Percentiles rank a stretch among this genome's conserved stretches.
Evolutionary conservation across 108 stramenopile genomes (phyloP).

Genomic region (Epithemia pelagica): DNA sequence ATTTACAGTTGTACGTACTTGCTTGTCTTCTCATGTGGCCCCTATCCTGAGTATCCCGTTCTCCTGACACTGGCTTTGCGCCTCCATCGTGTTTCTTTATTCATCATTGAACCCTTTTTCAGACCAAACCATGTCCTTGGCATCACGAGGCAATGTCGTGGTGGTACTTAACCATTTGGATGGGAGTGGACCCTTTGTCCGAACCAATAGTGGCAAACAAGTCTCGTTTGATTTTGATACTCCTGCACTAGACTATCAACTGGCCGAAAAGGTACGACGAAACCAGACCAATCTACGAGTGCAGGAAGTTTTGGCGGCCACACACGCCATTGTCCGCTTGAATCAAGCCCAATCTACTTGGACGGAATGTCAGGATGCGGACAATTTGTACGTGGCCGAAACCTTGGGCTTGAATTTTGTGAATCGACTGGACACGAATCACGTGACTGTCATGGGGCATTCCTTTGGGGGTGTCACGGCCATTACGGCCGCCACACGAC

Average conservation of each 20-base stretch:
- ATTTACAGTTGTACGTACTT: constrained; percentile 29
- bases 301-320: constrained; percentile 34
- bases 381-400: constrained; percentile 6
- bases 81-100: too few species aligned
- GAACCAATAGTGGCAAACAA: constrained; percentile 22
- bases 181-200: constrained; percentile 29
- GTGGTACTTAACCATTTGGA: constrained; percentile 44
- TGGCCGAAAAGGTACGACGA: constrained; percentile 12
- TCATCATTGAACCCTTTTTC: constrained; percentile 4
- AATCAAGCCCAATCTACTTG: constrained; percentile 20
- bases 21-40: too few species aligned
- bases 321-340: constrained; percentile 17
- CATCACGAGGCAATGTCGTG: constrained; percentile 41
- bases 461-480: constrained; percentile 56
- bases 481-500: constrained; percentile 30
- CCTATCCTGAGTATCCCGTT: too few species aligned
- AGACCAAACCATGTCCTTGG: constrained; percentile 41
- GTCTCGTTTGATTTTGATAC: constrained; percentile 14
- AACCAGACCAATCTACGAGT: constrained; percentile 33
- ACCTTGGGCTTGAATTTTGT: constrained; percentile 28
- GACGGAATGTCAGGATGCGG: neutral
- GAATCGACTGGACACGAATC: constrained; percentile 22
- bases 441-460: constrained; percentile 54
- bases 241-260: constrained; percentile 7
- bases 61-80: too few species aligned